Base-by-base conservation (phyloP, 805 yeast genomes). In the Candida manassasensis region DNA sequence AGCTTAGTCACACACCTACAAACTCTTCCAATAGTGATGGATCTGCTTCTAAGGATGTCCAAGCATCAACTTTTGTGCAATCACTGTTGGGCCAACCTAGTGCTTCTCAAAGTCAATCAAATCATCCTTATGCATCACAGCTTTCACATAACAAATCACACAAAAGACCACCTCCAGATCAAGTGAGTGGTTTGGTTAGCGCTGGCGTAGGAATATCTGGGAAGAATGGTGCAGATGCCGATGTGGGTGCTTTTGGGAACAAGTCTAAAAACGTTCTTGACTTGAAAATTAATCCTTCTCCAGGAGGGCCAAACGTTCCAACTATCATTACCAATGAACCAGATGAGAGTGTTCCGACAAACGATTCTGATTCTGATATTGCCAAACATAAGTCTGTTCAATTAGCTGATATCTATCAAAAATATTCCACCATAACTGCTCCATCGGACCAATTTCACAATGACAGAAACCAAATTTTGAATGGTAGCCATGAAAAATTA, bases 321-420 rank as follows among this genome's bases (percentile, higher is more conserved):
- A 28, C 29, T 4, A 28, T 32, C 29, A 18, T 35, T 17, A 19
- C 31, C 18, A 24, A 24, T 7, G 13, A 27, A 11, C 22, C 29
- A 3, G 26, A 26, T 22, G 31, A 35, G 13, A 10, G 19, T 11
- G 13, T 22, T 13, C 26, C 33, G n/a, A 13, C 19, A 8, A 11
- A 27, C 3, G 15, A 13, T 12, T 11, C n/a, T 34, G 18, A 4
- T 5, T n/a, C 28, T 15, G 19, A 19, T 21, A 10, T 12, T 21
- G 8, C 51, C 19, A 48, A 47, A 28, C 69, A 62, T 44, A 48
- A 48, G 32, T 61, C 67, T 1, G 52, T 64, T n/a, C 67, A 63
- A 45, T 52, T 67, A 38, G 61, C 60, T 1, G 71, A 67, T 34
- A 67, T 67, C 18, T 67, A 67, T 44, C 69, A 64, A 28, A 67